These are phyloP conservation scores for Exophiala bonariae DNA, from an alignment of 2,329 filamentous ascomycete species.

Conservation along the genomic window DNA sequence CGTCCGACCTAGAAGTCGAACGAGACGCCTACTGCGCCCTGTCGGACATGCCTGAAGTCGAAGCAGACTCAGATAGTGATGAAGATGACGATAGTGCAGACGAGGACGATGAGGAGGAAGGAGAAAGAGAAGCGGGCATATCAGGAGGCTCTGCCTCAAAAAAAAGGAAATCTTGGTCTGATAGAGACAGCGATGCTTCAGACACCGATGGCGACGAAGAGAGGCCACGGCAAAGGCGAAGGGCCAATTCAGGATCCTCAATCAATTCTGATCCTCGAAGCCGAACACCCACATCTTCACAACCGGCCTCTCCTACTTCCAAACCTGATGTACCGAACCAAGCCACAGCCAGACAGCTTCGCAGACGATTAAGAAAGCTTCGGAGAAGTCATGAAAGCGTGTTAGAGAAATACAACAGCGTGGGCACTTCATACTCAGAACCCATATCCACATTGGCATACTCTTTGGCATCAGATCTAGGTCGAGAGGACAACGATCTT, in stretches of 20 bases:
- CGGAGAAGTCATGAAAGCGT: slow-evolving; percentile 74
- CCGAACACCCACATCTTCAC: slow-evolving; percentile 45
- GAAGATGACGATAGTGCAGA: slow-evolving; percentile 59
- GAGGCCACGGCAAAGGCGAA: slow-evolving; percentile 73
- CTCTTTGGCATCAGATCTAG: slow-evolving; percentile 88
- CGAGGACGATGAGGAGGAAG: slow-evolving; percentile 59
- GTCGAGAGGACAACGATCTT: slow-evolving; percentile 93
- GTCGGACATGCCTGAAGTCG: slow-evolving; percentile 85
- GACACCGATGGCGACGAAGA: slow-evolving; percentile 68
- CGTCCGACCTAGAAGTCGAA: slow-evolving; percentile 73
- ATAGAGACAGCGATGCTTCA: slow-evolving; percentile 63
- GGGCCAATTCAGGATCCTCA: slow-evolving; percentile 71
- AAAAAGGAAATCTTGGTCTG: slow-evolving; percentile 80
- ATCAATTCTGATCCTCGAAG: slow-evolving; percentile 42
- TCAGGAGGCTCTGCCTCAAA: slow-evolving; percentile 54
- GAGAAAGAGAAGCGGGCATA: slow-evolving; percentile 58
- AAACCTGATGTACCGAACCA: slow-evolving; percentile 40
- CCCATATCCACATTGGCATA: slow-evolving; percentile 94
- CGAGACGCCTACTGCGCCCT: slow-evolving; percentile 82
- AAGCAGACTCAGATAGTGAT: slow-evolving; percentile 68
- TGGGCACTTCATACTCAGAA: slow-evolving; percentile 89
- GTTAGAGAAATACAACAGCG: slow-evolving; percentile 78
- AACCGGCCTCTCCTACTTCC: slow-evolving; percentile 47
- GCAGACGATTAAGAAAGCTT: slow-evolving; percentile 71
- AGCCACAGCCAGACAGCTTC: slow-evolving; percentile 67